phyloP scores from a whole-genome alignment of 2,329 filamentous ascomycete genomes.

The Trichoderma sp. region DNA sequence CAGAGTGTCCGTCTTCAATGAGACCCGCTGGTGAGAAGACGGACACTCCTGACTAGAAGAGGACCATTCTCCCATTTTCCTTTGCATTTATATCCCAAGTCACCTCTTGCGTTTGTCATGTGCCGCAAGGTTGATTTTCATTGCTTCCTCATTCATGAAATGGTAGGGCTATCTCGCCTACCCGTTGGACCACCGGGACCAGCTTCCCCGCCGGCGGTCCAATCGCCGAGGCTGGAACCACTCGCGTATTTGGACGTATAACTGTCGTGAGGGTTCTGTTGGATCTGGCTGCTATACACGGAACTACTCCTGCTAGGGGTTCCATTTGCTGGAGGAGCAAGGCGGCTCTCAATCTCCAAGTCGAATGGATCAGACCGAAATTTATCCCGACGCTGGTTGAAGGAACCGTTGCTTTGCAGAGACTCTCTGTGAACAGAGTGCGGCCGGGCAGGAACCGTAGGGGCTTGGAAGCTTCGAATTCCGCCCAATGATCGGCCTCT shows the following conservation, averaged over 20 bases:
- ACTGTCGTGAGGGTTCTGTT: slow-evolving; percentile 24
- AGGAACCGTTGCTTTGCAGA: slow-evolving; percentile 40
- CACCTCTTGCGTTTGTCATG: background rate
- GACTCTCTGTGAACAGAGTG: slow-evolving; percentile 40
- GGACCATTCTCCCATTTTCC: background rate
- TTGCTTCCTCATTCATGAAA: background rate
- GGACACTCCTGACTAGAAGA: background rate
- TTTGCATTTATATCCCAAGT: background rate
- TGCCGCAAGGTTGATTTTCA: background rate
- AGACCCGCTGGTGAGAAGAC: background rate
- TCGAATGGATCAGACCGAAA: slow-evolving; percentile 66
- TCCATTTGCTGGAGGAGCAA: slow-evolving; percentile 23
- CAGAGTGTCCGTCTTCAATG: background rate
- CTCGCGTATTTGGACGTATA: slow-evolving; percentile 49
- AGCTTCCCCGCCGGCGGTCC: slow-evolving; percentile 53
- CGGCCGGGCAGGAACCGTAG: slow-evolving; percentile 37
- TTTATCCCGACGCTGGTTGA: slow-evolving; percentile 50
- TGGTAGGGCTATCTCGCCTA: slow-evolving; percentile 32
- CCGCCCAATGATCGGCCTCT: slow-evolving; percentile 46
- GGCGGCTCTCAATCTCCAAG: slow-evolving; percentile 45
- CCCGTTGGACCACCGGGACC: slow-evolving; percentile 32
- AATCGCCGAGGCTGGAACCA: slow-evolving; percentile 46
- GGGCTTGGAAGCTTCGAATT: slow-evolving; percentile 28
- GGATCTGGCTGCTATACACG: slow-evolving; percentile 47
- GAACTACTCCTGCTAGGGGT: slow-evolving; percentile 25